Evolutionary conservation across 176 grass and related monocot genomes (phyloP).

Genomic region (Aegilops bicornis): DNA sequence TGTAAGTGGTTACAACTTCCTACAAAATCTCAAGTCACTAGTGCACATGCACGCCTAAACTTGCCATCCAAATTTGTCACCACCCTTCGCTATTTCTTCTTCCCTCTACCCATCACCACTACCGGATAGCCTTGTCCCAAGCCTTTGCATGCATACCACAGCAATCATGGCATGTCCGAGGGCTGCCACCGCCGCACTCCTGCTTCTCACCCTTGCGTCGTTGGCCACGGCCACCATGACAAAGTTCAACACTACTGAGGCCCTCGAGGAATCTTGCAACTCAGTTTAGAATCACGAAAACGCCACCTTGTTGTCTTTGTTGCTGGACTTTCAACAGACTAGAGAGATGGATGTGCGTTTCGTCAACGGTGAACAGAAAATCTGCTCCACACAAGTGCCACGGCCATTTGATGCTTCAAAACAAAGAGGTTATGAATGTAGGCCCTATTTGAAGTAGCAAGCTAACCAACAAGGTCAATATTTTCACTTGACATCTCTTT

Average conservation of each 20-base stretch:
- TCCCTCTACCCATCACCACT: not conserved
- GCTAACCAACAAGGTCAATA: too few relatives aligned
- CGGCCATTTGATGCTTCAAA: too few relatives aligned
- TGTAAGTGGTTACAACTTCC: not conserved
- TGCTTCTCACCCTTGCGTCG: conserved; percentile 4
- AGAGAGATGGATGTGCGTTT: too few relatives aligned
- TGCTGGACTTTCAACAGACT: too few relatives aligned
- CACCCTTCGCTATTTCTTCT: not conserved
- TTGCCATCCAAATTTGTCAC: not conserved
- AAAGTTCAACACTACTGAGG: conserved; percentile 36
- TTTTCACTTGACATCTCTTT: too few relatives aligned
- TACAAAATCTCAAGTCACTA: not conserved
- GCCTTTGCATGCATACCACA: not conserved
- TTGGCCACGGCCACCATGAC: not conserved
- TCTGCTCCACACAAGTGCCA: too few relatives aligned
- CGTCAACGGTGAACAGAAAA: too few relatives aligned
- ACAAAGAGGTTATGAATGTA: too few relatives aligned
- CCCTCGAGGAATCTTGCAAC: conserved; percentile 24
- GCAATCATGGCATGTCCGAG: not conserved
- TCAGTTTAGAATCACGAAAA: too few relatives aligned
- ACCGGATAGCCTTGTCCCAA: not conserved
- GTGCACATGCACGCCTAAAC: not conserved
- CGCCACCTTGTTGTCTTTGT: too few relatives aligned
- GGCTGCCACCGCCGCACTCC: not conserved
- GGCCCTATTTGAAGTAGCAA: too few relatives aligned